A percentile compares a stretch with the other conserved stretches of the same genome.
Evolutionary conservation across 768 basidiomycete species (phyloP).

Genomic region (Paxillus ammoniavirescens): DNA sequence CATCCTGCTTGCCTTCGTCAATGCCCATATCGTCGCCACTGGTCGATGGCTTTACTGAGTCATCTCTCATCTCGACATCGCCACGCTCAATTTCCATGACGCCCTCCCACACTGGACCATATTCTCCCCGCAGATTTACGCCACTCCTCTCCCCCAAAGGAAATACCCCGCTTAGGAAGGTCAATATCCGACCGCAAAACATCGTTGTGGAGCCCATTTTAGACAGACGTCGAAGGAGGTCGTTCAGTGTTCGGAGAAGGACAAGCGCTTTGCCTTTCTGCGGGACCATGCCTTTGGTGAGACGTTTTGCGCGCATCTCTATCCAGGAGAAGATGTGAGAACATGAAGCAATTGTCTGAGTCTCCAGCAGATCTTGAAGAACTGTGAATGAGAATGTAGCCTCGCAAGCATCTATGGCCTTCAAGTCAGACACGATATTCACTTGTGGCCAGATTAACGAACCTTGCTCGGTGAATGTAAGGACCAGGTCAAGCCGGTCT

Average conservation of each 20-base stretch:
- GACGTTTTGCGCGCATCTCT: constrained; percentile 63
- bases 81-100: constrained; percentile 42
- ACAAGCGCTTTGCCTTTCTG: constrained; percentile 87
- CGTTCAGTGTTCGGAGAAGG: constrained; percentile 82
- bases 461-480: constrained; percentile 80
- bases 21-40: constrained; percentile 61
- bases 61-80: constrained; percentile 32
- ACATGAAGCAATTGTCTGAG: constrained; percentile 81
- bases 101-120: constrained; percentile 75
- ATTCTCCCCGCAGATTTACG: constrained; percentile 88
- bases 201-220: constrained; percentile 83
- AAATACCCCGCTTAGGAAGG: constrained; percentile 83
- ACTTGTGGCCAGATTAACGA: constrained; percentile 21
- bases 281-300: constrained; percentile 78
- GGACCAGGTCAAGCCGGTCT: constrained; percentile 66
- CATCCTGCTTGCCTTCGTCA: constrained; percentile 40
- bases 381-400: constrained; percentile 67
- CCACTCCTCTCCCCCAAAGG: constrained; percentile 88
- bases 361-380: constrained; percentile 81
- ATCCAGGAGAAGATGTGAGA: constrained; percentile 89
- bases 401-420: constrained; percentile 70
- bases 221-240: constrained; percentile 80
- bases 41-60: constrained; percentile 29
- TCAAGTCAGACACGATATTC: constrained; percentile 2
- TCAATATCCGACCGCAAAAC: constrained; percentile 87